Evolutionary conservation across 176 grass and related monocot genomes (phyloP).

Genomic region (Eremochloa ophiuroides): DNA sequence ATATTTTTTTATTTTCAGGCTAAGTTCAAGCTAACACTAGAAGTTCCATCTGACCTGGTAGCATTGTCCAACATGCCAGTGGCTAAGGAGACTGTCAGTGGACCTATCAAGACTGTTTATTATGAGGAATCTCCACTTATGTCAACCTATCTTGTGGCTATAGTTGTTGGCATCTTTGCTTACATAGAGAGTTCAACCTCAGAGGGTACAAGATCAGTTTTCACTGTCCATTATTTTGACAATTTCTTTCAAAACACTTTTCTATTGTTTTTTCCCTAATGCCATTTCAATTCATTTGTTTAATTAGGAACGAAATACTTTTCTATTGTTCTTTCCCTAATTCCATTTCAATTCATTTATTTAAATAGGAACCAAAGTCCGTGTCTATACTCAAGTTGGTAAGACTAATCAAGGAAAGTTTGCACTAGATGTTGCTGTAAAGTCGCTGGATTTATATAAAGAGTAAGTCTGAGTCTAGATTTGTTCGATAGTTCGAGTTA

Average conservation of each 20-base stretch:
- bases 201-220: conserved; percentile 45
- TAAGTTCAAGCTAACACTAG: conserved; percentile 76
- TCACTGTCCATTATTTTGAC: neutral
- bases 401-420: conserved; percentile 76
- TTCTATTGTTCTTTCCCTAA: neutral
- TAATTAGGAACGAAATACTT: neutral
- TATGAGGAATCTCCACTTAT: conserved; percentile 85
- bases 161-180: conserved; percentile 78
- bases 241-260: conserved; percentile 15
- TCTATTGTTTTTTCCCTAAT: neutral
- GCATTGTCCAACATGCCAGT: conserved; percentile 91
- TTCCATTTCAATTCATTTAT: neutral
- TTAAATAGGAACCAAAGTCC: conserved; percentile 64
- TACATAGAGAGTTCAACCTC: conserved; percentile 45
- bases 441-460: conserved; percentile 71
- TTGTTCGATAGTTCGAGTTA: neutral
- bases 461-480: conserved; percentile 39
- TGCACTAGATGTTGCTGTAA: conserved; percentile 71
- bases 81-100: conserved; percentile 38
- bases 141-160: conserved; percentile 94
- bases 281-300: no score
- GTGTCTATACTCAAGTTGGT: conserved; percentile 77
- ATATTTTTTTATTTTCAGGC: conserved; percentile 47
- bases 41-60: conserved; percentile 64
- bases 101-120: conserved; percentile 51